Conservation (phyloP, 768 basidiomycete species). For the Daedalea quercina region DNA sequence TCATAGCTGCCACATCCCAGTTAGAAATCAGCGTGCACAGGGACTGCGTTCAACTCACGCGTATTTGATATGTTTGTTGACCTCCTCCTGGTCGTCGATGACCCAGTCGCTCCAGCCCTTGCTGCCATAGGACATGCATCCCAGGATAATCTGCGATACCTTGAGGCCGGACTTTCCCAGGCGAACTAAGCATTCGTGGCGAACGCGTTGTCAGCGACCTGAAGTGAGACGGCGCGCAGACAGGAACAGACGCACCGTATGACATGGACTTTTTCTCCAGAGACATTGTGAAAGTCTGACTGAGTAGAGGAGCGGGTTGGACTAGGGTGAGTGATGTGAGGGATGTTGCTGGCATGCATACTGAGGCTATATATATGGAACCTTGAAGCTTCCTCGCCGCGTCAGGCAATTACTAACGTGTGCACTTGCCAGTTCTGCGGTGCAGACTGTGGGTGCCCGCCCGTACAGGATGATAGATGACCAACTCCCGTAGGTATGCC, state of each 20-base stretch:
- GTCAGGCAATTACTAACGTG: no score
- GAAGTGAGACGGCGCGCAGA: no score
- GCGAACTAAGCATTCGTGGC: constrained; percentile 19
- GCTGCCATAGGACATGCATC: constrained; percentile 14
- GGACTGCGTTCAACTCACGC: not conserved
- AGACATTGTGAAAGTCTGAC: not conserved
- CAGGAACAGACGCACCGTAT: not conserved
- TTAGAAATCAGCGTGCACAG: not conserved
- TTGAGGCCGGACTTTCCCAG: constrained; percentile 37
- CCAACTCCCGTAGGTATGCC: no score
- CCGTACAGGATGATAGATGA: no score
- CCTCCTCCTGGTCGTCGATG: constrained; percentile 9
- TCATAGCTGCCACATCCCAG: constrained; percentile 24
- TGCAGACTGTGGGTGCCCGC: no score
- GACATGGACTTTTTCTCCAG: not conserved
- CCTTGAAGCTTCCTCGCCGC: no score
- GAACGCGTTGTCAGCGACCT: no score
- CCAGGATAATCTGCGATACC: constrained; percentile 29
- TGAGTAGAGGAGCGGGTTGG: no score
- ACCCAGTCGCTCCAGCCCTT: constrained; percentile 27
- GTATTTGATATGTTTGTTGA: constrained; percentile 5
- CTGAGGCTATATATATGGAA: no score
- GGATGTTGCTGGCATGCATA: no score
- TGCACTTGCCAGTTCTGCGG: no score
- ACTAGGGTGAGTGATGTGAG: no score